Conservation (phyloP, 208 protist genomes). For the Crithidia acanthocephali region DNA sequence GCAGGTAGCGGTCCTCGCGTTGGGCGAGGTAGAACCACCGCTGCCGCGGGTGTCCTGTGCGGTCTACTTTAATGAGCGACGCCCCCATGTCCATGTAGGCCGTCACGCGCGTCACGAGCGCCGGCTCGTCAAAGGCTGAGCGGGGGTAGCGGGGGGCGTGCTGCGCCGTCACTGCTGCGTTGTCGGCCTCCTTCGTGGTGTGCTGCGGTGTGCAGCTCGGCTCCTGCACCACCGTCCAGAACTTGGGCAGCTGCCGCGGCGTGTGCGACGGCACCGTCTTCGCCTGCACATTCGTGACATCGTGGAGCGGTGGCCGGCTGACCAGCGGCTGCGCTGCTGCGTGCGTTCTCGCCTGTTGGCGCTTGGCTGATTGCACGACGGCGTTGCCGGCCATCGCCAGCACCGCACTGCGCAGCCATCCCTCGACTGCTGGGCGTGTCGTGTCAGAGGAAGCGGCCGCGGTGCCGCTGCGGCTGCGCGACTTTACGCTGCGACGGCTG, state of each 20-base stretch:
- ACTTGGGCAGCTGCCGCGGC: slow-evolving; percentile 36
- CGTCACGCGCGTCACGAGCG: slow-evolving; percentile 51
- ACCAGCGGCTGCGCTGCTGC: neutral
- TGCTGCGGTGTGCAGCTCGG: neutral
- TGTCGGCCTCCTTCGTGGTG: neutral
- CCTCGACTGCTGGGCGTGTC: slow-evolving; percentile 21
- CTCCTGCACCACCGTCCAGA: slow-evolving; percentile 31
- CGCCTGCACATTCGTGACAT: slow-evolving; percentile 16
- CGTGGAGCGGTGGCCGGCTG: slow-evolving; percentile 8
- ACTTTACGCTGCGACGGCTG: neutral
- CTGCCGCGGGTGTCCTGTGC: slow-evolving; percentile 40
- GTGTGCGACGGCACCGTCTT: neutral
- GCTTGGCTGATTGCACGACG: slow-evolving; percentile 41
- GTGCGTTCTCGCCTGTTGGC: neutral
- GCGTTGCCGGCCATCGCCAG: slow-evolving; percentile 62
- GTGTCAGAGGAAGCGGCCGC: neutral
- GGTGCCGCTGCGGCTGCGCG: slow-evolving; percentile 20
- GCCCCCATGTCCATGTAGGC: slow-evolving; percentile 77
- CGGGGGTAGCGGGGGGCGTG: neutral
- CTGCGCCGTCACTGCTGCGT: neutral
- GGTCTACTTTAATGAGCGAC: slow-evolving; percentile 46
- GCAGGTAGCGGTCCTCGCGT: slow-evolving; percentile 26
- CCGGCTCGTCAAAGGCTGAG: slow-evolving; percentile 58
- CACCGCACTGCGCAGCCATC: slow-evolving; percentile 51
- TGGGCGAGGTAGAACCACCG: slow-evolving; percentile 66